Percentiles rank a stretch among this genome's conserved stretches.
phyloP scores from a whole-genome alignment of 2,329 filamentous ascomycete genomes.

The Aschersonia sp. region DNA sequence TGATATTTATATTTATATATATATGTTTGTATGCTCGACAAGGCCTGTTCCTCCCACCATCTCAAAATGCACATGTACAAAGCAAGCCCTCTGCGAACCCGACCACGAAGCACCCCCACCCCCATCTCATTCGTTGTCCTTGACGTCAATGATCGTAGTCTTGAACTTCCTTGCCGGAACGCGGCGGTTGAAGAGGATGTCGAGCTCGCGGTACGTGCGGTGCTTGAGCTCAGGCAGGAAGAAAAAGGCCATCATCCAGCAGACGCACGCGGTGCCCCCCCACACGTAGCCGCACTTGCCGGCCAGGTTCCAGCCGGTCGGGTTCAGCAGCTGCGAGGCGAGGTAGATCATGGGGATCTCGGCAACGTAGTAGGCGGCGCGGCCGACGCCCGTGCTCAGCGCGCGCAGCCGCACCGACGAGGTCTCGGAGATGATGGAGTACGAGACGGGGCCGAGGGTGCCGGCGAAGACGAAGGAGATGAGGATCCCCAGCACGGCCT shows the following conservation, averaged over 20 bases:
- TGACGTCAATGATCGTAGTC: slow-evolving; percentile 2
- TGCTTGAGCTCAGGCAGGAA: slow-evolving; percentile 39
- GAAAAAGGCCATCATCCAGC: slow-evolving; percentile 23
- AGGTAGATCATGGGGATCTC: slow-evolving; percentile 26
- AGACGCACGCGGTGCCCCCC: slow-evolving; percentile 22
- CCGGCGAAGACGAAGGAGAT: slow-evolving; percentile 24
- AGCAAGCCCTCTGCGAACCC: neutral
- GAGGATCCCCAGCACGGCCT: slow-evolving; percentile 20
- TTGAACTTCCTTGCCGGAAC: slow-evolving; percentile 13
- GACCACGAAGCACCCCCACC: neutral
- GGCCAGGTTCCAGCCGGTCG: slow-evolving; percentile 20
- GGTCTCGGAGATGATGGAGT: slow-evolving; percentile 25
- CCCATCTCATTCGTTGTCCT: slow-evolving; percentile 1
- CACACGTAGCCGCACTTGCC: slow-evolving; percentile 34
- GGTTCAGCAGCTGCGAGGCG: slow-evolving; percentile 23
- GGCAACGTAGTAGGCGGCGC: slow-evolving; percentile 24
- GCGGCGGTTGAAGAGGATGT: slow-evolving; percentile 20
- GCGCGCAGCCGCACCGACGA: slow-evolving; percentile 27
- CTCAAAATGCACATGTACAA: no score
- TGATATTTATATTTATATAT: no score
- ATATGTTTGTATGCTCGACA: no score
- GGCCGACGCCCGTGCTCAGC: slow-evolving; percentile 21
- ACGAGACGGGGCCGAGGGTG: slow-evolving; percentile 22
- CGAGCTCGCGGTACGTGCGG: slow-evolving; percentile 30
- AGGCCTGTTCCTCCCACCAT: no score